Evolutionary conservation across 1,284 basidiomycete species (phyloP), one percentile per base, ranked within the genome.

Genomic region (Vanrija pseudolonga): DNA sequence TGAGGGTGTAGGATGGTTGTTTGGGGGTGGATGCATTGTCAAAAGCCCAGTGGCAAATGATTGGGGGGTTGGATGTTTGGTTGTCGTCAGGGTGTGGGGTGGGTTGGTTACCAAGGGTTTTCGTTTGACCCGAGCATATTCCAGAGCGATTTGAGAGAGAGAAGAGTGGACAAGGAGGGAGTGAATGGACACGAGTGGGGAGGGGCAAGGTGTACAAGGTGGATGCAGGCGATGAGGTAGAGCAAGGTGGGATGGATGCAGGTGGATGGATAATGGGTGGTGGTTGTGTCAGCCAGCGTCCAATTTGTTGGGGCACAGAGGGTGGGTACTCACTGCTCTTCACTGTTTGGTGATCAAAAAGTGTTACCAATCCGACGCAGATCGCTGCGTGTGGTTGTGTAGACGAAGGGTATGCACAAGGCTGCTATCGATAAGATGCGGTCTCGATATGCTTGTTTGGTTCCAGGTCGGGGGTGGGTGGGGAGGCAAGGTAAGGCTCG

Each of bases 341-440:
- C 32, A 32, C 32, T 12, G 12, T 12, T 26, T 12, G 12, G 12
- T 2, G 32, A 12, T 15, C 12, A 32, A 32, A 32, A 32, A 32
- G 32, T 14, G 32, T 32, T 15, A 32, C 32, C 32, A 32, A 32
- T 32, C 32, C 32, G 12, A 32, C 32, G 32, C 32, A 32, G 32
- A 32, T 32, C 32, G 14, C 32, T 32, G 32, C 32, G 32, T 32
- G 18, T 51, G 46, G 12, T 46, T 45, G 41, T 43, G 47, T 20
- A 14, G 26, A 20, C n/a, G 28, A 45, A 2, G 41, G 20, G 38
- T 38, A 17, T 20, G 48, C 42, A 15, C 32, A 32, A 32, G 32
- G 32, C 32, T 32, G 32, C 32, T 49, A 57, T 53, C 56, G 56
- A 55, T 55, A 55, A 50, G 52, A 41, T 44, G 23, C 32, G 14